Percentiles rank a stretch among this genome's conserved stretches.
phyloP scores from a whole-genome alignment of 78 protist genomes.

The Planoprotostelium fungivorum region DNA sequence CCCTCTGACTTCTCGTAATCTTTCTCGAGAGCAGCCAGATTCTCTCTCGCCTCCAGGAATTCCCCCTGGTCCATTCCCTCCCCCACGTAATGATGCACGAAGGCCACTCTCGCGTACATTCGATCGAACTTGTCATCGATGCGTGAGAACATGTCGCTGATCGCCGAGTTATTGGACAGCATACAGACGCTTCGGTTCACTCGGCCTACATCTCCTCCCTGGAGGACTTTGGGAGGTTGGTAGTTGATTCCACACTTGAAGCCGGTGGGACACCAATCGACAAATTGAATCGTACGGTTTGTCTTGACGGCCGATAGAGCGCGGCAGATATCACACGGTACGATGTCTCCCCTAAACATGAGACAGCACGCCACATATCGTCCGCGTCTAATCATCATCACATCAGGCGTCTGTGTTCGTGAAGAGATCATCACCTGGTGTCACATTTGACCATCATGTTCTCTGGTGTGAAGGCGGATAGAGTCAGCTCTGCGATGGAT shows the following conservation, averaged over 20 bases:
- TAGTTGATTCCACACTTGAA: slow-evolving; percentile 97
- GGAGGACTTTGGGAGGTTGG: slow-evolving; percentile 94
- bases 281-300: slow-evolving; percentile 94
- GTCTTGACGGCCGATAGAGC: slow-evolving; percentile 97
- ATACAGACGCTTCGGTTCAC: slow-evolving; percentile 95
- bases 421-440: too few species aligned
- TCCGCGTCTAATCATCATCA: too few species aligned
- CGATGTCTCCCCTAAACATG: slow-evolving; percentile 98
- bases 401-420: too few species aligned
- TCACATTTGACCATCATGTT: slow-evolving; percentile 97
- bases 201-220: slow-evolving; percentile 97
- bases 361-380: slow-evolving; percentile 99
- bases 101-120: slow-evolving; percentile 98
- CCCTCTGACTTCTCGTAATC: slow-evolving; percentile 40
- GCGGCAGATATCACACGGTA: slow-evolving; percentile 97
- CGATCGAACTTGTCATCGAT: slow-evolving; percentile 88
- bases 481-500: slow-evolving; percentile 96
- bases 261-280: slow-evolving; percentile 98
- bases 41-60: slow-evolving; percentile 98
- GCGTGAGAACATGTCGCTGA: slow-evolving; percentile 94
- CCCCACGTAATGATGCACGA: slow-evolving; percentile 98
- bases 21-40: slow-evolving; percentile 73
- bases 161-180: slow-evolving; percentile 96
- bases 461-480: slow-evolving; percentile 92
- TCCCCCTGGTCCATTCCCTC: slow-evolving; percentile 99